Evolutionary conservation across 306 rosid genomes (phyloP).

Genomic region (Prinsepia uniflora): DNA sequence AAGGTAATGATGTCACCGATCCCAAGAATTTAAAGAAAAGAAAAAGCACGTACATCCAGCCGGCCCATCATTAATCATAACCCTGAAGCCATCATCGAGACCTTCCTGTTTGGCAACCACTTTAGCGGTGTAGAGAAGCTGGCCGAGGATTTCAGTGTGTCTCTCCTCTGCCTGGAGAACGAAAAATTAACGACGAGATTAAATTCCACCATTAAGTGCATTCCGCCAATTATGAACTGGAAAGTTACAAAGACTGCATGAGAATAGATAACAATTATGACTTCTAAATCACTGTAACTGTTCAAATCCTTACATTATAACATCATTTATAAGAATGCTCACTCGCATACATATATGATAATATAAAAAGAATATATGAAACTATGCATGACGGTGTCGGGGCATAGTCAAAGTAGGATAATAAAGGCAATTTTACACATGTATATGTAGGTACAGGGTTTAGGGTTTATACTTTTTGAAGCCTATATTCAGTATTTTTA

Average conservation of each 20-base stretch:
- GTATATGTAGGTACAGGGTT: not conserved
- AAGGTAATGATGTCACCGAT: conserved; percentile 2
- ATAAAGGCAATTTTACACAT: not conserved
- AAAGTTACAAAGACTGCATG: not conserved
- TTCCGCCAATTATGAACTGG: not conserved
- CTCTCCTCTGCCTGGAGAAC: conserved; percentile 86
- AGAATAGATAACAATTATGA: not conserved
- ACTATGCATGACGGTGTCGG: not conserved
- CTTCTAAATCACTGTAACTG: not conserved
- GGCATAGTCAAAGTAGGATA: not conserved
- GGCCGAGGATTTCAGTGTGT: conserved; percentile 83
- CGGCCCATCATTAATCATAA: conserved; percentile 88
- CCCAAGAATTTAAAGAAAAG: not conserved
- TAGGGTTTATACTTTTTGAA: not conserved
- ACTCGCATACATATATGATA: not conserved
- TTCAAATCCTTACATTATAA: not conserved
- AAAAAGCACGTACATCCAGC: conserved; percentile 61
- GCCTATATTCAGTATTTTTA: not conserved
- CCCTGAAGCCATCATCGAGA: conserved; percentile 80
- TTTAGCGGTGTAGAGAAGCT: conserved; percentile 83
- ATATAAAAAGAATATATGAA: not conserved
- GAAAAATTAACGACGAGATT: not conserved
- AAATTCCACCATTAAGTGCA: not conserved
- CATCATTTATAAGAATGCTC: not conserved
- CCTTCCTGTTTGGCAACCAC: conserved; percentile 84